These are phyloP conservation scores for Fusarium sp. DNA, from an alignment of 2,329 filamentous ascomycete species.

Conservation along the genomic window DNA sequence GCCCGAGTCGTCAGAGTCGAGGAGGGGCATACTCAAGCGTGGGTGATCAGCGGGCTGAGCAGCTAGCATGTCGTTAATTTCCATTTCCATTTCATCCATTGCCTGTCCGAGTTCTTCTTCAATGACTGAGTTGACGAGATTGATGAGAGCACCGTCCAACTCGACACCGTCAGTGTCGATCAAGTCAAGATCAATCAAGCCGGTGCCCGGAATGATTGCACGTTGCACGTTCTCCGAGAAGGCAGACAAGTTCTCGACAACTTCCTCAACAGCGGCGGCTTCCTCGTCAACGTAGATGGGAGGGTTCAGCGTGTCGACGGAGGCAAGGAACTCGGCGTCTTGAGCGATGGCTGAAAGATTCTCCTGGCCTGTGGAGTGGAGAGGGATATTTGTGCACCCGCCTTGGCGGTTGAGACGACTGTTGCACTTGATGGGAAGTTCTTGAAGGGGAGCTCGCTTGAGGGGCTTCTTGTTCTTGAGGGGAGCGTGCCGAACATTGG, in stretches of 20 bases:
- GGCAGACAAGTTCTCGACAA: not conserved
- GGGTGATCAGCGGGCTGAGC: conserved; percentile 45
- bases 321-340: conserved; percentile 27
- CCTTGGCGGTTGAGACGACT: conserved; percentile 39
- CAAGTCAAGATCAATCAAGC: not conserved
- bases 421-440: conserved; percentile 40
- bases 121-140: not conserved
- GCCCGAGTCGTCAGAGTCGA: conserved; percentile 51
- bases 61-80: conserved; percentile 42
- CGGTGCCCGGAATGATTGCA: not conserved
- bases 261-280: not conserved
- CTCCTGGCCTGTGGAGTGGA: conserved; percentile 46
- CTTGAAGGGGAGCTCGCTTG: conserved; percentile 45
- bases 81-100: not conserved
- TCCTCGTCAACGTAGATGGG: not conserved
- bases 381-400: conserved; percentile 34
- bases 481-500: conserved; percentile 3
- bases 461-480: conserved; percentile 7
- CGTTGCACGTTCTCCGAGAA: not conserved
- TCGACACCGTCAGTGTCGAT: not conserved
- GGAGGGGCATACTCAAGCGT: conserved; percentile 52
- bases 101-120: not conserved
- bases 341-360: conserved; percentile 38
- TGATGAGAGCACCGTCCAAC: not conserved
- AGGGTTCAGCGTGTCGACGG: not conserved